Evolutionary conservation across 345 rosid genomes (phyloP), one percentile per base, ranked within the genome.

Genomic region (Rhodamnia rubescens): DNA sequence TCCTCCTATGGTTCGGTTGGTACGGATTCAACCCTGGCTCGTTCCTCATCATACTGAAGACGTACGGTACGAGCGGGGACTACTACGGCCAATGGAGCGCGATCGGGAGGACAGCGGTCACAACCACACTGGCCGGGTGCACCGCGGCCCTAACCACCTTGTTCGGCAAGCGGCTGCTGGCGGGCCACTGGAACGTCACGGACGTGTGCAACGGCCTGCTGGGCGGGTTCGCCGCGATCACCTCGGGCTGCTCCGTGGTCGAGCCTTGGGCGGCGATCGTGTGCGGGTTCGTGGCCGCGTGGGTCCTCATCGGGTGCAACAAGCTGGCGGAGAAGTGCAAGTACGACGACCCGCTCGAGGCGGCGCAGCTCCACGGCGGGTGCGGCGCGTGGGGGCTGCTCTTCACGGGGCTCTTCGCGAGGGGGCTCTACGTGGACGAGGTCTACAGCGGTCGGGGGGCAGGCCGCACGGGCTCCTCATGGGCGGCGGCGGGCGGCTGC

Each of bases 321-420:
- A 89, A 86, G 84, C 89, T 92, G 0, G 95, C 92, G 0, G 91
- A 90, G 82, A 91, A 85, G 74, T 57, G 89, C 36, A 86, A 90
- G 44, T 92, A 91, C 26, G 94, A 92, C 47, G 95, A 93, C 74
- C 94, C 94, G 8, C 82, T 91, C 2, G 94, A 92, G 87, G 95
- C 93, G 3, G 93, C 95, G 21, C 95, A 93, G 82, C 91, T 93
- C 58, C 94, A 93, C 80, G 93, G 93, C 4, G 94, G 95, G 5
- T 93, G 95, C 15, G 94, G 93, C 15, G 84, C 88, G 2, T 92
- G 94, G 95, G 95, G 95, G 69, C 81, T 93, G 20, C 85, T 93
- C n/a, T 93, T 93, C 85, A 92, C 94, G 0, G 92, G 90, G 21
- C 57, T 93, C 81, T 93, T 93, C 13, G 94, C 94, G 1, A 85